Percentiles rank a stretch among this genome's conserved stretches.
Evolutionary conservation across 352 stramenopile species (phyloP).

Genomic region (Globisporangium acanthophoron): DNA sequence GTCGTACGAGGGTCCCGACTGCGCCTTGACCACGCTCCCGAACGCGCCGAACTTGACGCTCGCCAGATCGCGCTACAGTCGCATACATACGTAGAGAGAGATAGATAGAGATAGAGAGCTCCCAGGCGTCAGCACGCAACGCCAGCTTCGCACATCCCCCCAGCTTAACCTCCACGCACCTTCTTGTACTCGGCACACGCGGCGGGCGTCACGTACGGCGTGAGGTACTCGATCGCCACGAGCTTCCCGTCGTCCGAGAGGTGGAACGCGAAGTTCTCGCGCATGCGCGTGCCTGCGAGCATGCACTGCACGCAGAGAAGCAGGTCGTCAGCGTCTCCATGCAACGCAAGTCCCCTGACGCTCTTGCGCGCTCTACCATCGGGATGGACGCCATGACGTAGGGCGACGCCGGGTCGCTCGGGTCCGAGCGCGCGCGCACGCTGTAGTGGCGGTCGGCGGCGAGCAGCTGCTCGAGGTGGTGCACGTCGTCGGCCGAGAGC

Average conservation of each 20-base stretch:
- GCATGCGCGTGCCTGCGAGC: slow-evolving; percentile 61
- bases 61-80: slow-evolving; percentile 38
- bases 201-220: slow-evolving; percentile 34
- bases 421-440: slow-evolving; percentile 60
- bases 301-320: slow-evolving; percentile 35
- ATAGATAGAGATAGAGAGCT: too few species aligned
- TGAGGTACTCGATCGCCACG: slow-evolving; percentile 79
- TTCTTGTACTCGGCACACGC: slow-evolving; percentile 50
- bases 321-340: not conserved
- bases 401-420: slow-evolving; percentile 42
- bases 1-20: slow-evolving; percentile 58
- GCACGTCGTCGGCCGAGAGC: slow-evolving; percentile 38
- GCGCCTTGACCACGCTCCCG: slow-evolving; percentile 50
- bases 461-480: slow-evolving; percentile 42
- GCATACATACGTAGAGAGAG: too few species aligned
- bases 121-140: not conserved
- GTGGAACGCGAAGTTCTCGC: slow-evolving; percentile 81
- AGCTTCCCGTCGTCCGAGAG: slow-evolving; percentile 71
- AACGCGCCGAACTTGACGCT: slow-evolving; percentile 51
- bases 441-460: slow-evolving; percentile 53
- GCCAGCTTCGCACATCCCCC: not conserved
- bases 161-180: slow-evolving; percentile 13
- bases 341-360: not conserved
- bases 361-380: slow-evolving; percentile 22
- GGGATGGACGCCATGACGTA: slow-evolving; percentile 76